Evolutionary conservation across 768 basidiomycete species (phyloP).

Genomic region (Nidularia sp.): DNA sequence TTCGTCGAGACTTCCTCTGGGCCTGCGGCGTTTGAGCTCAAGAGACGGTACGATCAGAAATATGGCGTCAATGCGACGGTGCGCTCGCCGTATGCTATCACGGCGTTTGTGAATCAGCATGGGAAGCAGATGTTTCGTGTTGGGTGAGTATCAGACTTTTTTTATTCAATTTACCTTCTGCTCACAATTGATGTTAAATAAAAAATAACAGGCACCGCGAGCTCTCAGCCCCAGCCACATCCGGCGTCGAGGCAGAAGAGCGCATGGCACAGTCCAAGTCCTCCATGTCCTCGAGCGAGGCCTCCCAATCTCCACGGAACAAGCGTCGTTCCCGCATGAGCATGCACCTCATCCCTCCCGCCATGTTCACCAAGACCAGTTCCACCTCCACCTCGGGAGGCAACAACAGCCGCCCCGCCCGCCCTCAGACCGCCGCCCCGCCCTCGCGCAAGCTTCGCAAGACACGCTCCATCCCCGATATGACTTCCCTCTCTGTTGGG

Average conservation of each 20-base stretch:
- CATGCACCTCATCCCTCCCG: constrained; percentile 24
- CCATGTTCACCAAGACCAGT: constrained; percentile 41
- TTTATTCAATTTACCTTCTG: background rate
- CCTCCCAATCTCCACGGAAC: constrained; percentile 34
- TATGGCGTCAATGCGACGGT: constrained; percentile 62
- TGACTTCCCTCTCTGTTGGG: constrained; percentile 23
- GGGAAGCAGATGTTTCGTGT: constrained; percentile 76
- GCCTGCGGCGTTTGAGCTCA: constrained; percentile 71
- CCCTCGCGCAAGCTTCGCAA: constrained; percentile 58
- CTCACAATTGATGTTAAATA: constrained; percentile 1
- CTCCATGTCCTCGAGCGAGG: constrained; percentile 19
- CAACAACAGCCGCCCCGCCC: constrained; percentile 24
- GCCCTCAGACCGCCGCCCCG: constrained; percentile 19
- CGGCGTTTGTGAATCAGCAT: constrained; percentile 78
- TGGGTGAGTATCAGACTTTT: constrained; percentile 45
- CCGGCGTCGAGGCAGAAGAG: constrained; percentile 47
- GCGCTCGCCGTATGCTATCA: constrained; percentile 78
- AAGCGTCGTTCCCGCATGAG: constrained; percentile 67
- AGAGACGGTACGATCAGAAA: constrained; percentile 68
- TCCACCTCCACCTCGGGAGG: constrained; percentile 5
- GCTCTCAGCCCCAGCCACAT: constrained; percentile 54
- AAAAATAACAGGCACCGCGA: constrained; percentile 46
- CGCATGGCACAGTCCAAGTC: constrained; percentile 27
- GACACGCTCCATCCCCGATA: constrained; percentile 72
- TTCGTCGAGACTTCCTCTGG: constrained; percentile 82